phyloP scores from a whole-genome alignment of 768 basidiomycete species.

The Cubamyces lactineus region DNA sequence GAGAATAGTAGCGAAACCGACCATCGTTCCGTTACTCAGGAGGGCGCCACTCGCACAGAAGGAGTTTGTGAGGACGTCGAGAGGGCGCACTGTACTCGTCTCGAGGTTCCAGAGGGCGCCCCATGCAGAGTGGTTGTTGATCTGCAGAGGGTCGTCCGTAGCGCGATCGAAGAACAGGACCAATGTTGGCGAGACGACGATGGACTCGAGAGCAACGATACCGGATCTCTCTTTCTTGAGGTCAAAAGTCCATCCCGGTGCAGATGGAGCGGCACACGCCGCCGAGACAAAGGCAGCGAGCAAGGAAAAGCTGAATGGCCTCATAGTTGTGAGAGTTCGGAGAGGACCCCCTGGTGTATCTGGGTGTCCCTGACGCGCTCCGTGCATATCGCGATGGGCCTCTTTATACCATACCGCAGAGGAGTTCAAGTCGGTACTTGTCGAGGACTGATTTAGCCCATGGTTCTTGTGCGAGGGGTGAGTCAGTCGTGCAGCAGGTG shows the following conservation, averaged over 20 bases:
- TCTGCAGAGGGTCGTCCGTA: constrained; percentile 76
- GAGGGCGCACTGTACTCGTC: constrained; percentile 60
- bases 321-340: neutral
- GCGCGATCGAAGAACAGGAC: constrained; percentile 82
- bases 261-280: constrained; percentile 4
- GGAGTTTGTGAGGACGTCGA: constrained; percentile 74
- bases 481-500: no score
- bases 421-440: no score
- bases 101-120: constrained; percentile 71
- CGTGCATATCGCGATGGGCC: neutral
- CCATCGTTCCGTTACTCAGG: constrained; percentile 71
- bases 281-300: neutral
- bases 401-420: no score
- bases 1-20: constrained; percentile 33
- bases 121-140: constrained; percentile 82
- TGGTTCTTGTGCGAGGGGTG: no score
- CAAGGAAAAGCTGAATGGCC: neutral
- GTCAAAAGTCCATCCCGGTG: constrained; percentile 23
- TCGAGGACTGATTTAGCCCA: no score
- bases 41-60: constrained; percentile 86
- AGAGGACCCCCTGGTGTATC: neutral
- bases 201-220: constrained; percentile 77
- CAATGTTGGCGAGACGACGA: constrained; percentile 66
- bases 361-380: neutral
- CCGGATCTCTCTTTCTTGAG: constrained; percentile 68